Conservation (phyloP, 1,139 yeast species). For the Yamadazyma atmosphaerica region DNA sequence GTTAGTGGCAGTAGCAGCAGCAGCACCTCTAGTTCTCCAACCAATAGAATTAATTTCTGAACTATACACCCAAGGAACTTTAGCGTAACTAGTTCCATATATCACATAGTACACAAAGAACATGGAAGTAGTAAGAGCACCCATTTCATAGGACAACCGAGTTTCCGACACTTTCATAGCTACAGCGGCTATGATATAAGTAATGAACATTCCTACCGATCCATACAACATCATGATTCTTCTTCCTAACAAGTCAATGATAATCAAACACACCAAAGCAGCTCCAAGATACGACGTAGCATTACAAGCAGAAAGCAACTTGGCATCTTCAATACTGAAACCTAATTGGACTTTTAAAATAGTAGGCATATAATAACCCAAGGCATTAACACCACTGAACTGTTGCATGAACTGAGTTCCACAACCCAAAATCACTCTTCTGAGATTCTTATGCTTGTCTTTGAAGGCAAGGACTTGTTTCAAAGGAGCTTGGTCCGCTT, state of each 20-base stretch:
- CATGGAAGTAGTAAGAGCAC: slow-evolving; percentile 51
- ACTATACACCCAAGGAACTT: slow-evolving; percentile 50
- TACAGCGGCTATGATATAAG: slow-evolving; percentile 40
- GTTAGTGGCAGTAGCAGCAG: slow-evolving; percentile 47
- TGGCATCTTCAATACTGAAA: slow-evolving; percentile 23
- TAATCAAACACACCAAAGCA: slow-evolving; percentile 55
- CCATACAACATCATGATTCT: slow-evolving; percentile 52
- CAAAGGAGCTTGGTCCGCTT: slow-evolving; percentile 11
- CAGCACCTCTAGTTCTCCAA: slow-evolving; percentile 52
- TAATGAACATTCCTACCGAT: slow-evolving; percentile 41
- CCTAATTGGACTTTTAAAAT: slow-evolving; percentile 33
- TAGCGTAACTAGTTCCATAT: slow-evolving; percentile 26
- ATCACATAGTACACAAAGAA: slow-evolving; percentile 38
- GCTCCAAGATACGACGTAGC: slow-evolving; percentile 56
- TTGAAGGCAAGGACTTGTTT: slow-evolving; percentile 13
- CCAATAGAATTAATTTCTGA: slow-evolving; percentile 55
- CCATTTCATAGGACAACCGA: slow-evolving; percentile 28
- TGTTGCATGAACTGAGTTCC: slow-evolving; percentile 43
- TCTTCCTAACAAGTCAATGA: slow-evolving; percentile 60
- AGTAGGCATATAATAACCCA: slow-evolving; percentile 39
- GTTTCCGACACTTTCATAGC: slow-evolving; percentile 28
- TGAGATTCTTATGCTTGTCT: slow-evolving; percentile 17
- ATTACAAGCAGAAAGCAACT: slow-evolving; percentile 55
- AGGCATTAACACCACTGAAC: slow-evolving; percentile 42
- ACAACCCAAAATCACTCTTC: slow-evolving; percentile 38